phyloP scores from a whole-genome alignment of 148 eudicot genomes.

The Rhododendron simsii region DNA sequence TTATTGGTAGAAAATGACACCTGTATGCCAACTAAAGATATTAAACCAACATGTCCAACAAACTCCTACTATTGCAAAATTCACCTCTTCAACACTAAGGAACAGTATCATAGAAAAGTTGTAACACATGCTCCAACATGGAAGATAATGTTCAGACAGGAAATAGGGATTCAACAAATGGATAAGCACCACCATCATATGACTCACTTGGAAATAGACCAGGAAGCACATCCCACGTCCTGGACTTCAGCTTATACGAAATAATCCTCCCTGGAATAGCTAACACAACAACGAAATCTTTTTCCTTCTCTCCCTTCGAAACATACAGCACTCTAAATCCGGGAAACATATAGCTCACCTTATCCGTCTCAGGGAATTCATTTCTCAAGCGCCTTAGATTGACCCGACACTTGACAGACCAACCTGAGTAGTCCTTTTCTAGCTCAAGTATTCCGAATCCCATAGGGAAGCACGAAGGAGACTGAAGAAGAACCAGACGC shows the following conservation, averaged over 20 bases:
- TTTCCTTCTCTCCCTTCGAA: not conserved
- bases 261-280: not conserved
- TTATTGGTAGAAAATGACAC: too few species aligned
- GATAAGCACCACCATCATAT: not conserved
- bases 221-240: not conserved
- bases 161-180: not conserved
- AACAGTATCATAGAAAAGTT: not conserved
- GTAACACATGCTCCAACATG: not conserved
- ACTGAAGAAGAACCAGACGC: not conserved
- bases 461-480: not conserved
- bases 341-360: not conserved
- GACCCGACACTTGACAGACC: not conserved
- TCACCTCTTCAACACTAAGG: not conserved
- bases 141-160: not conserved
- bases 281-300: not conserved
- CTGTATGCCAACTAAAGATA: too few species aligned
- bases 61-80: not conserved
- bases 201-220: not conserved
- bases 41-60: not conserved
- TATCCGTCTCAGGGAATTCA: not conserved
- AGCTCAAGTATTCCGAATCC: not conserved
- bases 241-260: not conserved
- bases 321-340: not conserved
- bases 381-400: not conserved
- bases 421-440: not conserved